phyloP scores from a whole-genome alignment of 805 yeast genomes.

The Naumovozyma dairenensis region DNA sequence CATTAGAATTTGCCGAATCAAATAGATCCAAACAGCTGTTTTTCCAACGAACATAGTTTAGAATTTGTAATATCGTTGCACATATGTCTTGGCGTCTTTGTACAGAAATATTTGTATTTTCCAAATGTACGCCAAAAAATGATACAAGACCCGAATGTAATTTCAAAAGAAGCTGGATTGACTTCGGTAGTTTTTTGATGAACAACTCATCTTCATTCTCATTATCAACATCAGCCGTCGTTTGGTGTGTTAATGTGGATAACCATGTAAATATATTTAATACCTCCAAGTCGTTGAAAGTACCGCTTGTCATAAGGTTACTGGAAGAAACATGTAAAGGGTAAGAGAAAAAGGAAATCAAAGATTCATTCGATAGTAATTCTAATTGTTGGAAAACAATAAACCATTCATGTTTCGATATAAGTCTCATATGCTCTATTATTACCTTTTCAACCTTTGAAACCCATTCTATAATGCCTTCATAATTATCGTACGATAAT shows the following conservation, averaged over 20 bases:
- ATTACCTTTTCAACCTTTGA: conserved; percentile 55
- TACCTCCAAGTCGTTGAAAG: conserved; percentile 43
- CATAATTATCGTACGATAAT: conserved; percentile 14
- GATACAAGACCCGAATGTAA: conserved; percentile 58
- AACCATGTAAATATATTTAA: conserved; percentile 67
- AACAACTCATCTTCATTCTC: conserved; percentile 29
- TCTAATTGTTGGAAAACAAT: conserved; percentile 66
- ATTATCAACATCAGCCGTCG: conserved; percentile 35
- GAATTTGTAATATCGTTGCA: conserved; percentile 54
- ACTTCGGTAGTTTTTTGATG: conserved; percentile 50
- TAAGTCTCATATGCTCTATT: conserved; percentile 38
- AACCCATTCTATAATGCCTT: conserved; percentile 51
- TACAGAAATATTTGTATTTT: conserved; percentile 47
- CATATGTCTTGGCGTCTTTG: conserved; percentile 59
- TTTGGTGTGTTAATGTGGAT: conserved; percentile 43
- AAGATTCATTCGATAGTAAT: conserved; percentile 48
- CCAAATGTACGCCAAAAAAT: conserved; percentile 53
- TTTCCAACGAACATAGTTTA: conserved; percentile 55
- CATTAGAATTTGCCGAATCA: conserved; percentile 24
- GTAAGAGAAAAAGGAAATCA: conserved; percentile 42
- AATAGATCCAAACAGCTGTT: conserved; percentile 50
- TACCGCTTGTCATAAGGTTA: conserved; percentile 14
- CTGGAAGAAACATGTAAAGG: conserved; percentile 13
- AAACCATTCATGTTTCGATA: conserved; percentile 66
- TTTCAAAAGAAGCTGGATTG: conserved; percentile 55